Evolutionary conservation across 192 early-diverging fungal genomes (phyloP), one percentile per base, ranked within the genome.

Genomic region (Chytriomyces hyalinus): DNA sequence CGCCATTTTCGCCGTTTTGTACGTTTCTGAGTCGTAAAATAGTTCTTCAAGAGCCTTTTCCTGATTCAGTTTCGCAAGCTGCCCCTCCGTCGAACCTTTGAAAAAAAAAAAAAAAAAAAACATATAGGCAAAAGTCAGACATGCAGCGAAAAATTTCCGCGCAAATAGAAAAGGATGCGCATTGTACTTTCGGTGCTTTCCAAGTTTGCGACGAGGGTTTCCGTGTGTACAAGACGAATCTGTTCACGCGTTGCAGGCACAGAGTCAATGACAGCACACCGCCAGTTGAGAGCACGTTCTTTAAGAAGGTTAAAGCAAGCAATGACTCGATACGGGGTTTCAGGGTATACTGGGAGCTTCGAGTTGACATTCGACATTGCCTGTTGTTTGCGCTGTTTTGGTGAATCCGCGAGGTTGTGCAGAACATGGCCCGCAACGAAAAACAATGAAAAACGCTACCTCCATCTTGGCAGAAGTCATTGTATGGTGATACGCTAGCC

Each of bases 1-100:
- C 6, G 94, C 89, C 61, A 96, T 77, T 11, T 87, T 75, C 0
- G 94, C 92, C n/a, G 44, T 36, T 17, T 53, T 46, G 6, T 71
- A 63, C 11, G 82, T 78, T 0, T 49, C 50, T 7, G 59, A 26
- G 22, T 68, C 73, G 59, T 80, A 78, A 63, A 78, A 83, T 44
- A 83, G 71, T 47, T 83, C 82, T 51, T 61, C 69, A 63, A 78
- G 77, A 15, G 26, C 22, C n/a, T n/a, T 44, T 9, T 45, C 70
- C 22, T 60, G 70, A n/a, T 57, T 61, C 17, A 61, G 61, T 47
- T 51, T 26, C 13, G 10, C 5, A 22, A 77, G 69, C 26, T 64
- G 6, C 6, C 70, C 75, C 47, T 62, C 20, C 17, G 10, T 47
- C 44, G 80, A 26, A 46, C 28, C 75, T 53, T 46, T n/a, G 9